These are phyloP conservation scores for Colletotrichum salicis DNA, from an alignment of 2,329 filamentous ascomycete genomes.

Conservation along the genomic window DNA sequence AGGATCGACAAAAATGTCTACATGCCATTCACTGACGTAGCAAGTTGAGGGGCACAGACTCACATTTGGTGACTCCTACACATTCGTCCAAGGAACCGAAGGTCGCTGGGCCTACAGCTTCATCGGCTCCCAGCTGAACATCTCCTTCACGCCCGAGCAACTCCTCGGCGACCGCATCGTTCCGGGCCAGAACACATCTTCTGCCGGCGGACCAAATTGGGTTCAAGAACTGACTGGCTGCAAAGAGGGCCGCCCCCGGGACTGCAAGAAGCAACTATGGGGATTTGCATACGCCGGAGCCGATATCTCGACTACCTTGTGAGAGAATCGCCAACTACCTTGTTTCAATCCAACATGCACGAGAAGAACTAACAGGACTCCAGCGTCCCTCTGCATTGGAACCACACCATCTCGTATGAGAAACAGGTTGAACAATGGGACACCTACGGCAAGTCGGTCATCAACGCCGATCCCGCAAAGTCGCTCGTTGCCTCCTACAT, in stretches of 20 bases:
- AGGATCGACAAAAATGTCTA: not conserved
- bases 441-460: slow-evolving; percentile 43
- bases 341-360: accelerated
- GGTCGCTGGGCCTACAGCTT: slow-evolving; percentile 63
- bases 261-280: slow-evolving; percentile 62
- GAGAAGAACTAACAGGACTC: not conserved
- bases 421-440: slow-evolving; percentile 62
- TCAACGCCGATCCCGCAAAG: slow-evolving; percentile 43
- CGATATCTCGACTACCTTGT: slow-evolving; percentile 45
- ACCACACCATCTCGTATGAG: slow-evolving; percentile 54
- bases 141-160: slow-evolving; percentile 53
- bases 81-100: slow-evolving; percentile 63
- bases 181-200: slow-evolving; percentile 57
- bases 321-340: not conserved
- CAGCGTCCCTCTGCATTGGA: slow-evolving; percentile 61
- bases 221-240: slow-evolving; percentile 63
- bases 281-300: slow-evolving; percentile 66
- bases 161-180: slow-evolving; percentile 61
- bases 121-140: slow-evolving; percentile 62
- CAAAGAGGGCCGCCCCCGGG: slow-evolving; percentile 52
- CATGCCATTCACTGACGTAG: not conserved
- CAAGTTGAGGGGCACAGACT: slow-evolving; percentile 42
- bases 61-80: slow-evolving; percentile 63
- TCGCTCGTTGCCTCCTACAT: slow-evolving; percentile 64
- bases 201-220: slow-evolving; percentile 65